These are phyloP conservation scores for Turnera subulata DNA, from an alignment of 345 rosid genomes.

Conservation along the genomic window DNA sequence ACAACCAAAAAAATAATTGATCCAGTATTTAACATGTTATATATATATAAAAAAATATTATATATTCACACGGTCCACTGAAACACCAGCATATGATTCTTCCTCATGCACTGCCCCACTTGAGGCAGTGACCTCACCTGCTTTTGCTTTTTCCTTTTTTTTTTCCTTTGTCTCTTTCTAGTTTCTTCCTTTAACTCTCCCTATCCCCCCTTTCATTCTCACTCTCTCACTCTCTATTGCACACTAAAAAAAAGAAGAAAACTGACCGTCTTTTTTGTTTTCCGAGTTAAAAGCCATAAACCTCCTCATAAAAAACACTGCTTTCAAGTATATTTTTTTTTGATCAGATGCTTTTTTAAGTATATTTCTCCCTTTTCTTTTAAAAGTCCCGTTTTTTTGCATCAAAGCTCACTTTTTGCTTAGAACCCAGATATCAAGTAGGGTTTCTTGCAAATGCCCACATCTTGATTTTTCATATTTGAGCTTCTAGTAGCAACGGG, in stretches of 20 bases:
- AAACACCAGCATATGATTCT: slow-evolving; percentile 3
- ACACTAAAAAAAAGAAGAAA: background rate
- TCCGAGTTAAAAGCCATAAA: background rate
- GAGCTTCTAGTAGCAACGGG: slow-evolving; percentile 7
- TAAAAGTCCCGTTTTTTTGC: background rate
- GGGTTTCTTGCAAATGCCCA: slow-evolving; percentile 21
- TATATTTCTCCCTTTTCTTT: background rate
- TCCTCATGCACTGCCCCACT: slow-evolving; percentile 6
- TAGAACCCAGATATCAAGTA: slow-evolving; percentile 18
- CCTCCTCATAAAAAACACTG: background rate
- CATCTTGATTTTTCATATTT: slow-evolving; percentile 19
- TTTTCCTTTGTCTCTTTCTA: slow-evolving; percentile 10
- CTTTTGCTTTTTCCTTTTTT: slow-evolving; percentile 2
- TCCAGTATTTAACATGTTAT: background rate
- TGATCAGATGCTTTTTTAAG: background rate
- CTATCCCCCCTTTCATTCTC: slow-evolving; percentile 3
- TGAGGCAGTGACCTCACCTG: slow-evolving; percentile 2
- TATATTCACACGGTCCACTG: background rate
- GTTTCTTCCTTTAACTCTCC: slow-evolving; percentile 12
- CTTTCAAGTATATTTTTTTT: background rate
- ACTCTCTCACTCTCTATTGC: slow-evolving; percentile 2
- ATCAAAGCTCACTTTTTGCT: slow-evolving; percentile 9
- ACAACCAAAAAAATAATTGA: background rate
- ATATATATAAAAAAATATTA: too few species aligned
- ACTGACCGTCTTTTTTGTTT: background rate